A percentile compares a stretch with the other conserved stretches of the same genome.
Conservation (phyloP, 2,329 filamentous ascomycete genomes). For the Cryphonectria radicalis region DNA sequence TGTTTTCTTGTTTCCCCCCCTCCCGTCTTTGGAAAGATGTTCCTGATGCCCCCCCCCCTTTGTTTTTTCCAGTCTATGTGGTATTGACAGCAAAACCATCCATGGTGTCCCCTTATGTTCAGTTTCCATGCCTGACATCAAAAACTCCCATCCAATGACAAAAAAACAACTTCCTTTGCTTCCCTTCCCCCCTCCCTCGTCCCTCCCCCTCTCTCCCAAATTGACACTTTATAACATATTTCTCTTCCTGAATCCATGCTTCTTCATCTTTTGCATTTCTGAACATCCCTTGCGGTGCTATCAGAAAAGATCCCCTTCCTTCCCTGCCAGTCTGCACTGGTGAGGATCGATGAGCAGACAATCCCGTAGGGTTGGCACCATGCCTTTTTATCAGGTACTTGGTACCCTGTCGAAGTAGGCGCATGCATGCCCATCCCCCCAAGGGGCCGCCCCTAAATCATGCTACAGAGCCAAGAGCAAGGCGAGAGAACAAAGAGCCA, state of each 20-base stretch:
- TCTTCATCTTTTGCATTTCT: not conserved
- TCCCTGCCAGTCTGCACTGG: not conserved
- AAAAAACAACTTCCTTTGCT: not conserved
- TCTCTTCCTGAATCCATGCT: not conserved
- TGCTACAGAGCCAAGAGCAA: not conserved
- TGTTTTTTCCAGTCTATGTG: slow-evolving; percentile 14
- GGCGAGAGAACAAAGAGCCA: not conserved
- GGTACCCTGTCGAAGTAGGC: not conserved
- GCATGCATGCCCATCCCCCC: not conserved
- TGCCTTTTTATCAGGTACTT: not conserved
- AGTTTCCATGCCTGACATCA: slow-evolving; percentile 19
- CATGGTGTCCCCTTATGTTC: slow-evolving; percentile 12
- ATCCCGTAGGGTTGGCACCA: not conserved
- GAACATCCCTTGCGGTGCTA: not conserved
- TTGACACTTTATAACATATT: not conserved
- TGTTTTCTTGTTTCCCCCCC: not conserved
- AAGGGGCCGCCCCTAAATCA: not conserved
- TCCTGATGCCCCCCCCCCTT: not conserved
- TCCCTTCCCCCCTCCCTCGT: no score
- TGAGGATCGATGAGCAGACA: not conserved
- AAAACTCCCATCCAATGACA: slow-evolving; percentile 15
- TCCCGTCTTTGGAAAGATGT: slow-evolving; percentile 10
- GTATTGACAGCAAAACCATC: slow-evolving; percentile 23
- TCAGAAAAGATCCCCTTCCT: not conserved
- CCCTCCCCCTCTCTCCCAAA: no score